Evolutionary conservation across 108 stramenopile genomes (phyloP).

Genomic region (Nitzschia putrida): DNA sequence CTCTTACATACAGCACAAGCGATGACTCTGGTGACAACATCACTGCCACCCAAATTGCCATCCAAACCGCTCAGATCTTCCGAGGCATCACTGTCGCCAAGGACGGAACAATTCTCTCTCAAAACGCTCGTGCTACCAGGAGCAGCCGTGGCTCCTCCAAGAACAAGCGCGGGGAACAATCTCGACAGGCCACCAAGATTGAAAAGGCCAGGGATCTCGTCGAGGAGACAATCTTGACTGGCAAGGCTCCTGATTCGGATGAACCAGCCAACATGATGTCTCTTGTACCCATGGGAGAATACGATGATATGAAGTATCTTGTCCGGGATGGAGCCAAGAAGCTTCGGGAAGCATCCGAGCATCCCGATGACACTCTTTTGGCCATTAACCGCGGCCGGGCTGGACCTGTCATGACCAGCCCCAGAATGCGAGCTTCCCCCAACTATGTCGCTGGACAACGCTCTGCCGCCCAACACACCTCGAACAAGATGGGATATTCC

Average conservation of each 20-base stretch:
- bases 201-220: slow-evolving; percentile 87
- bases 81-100: slow-evolving; percentile 78
- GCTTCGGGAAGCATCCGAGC: slow-evolving; percentile 60
- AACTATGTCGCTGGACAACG: slow-evolving; percentile 20
- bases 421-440: slow-evolving; percentile 49
- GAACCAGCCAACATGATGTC: slow-evolving; percentile 74
- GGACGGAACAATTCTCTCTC: slow-evolving; percentile 69
- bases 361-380: slow-evolving; percentile 60
- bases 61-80: slow-evolving; percentile 80
- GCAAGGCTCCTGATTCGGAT: slow-evolving; percentile 62
- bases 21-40: slow-evolving; percentile 45
- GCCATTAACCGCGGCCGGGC: slow-evolving; percentile 58
- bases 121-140: slow-evolving; percentile 77
- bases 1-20: slow-evolving; percentile 48
- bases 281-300: slow-evolving; percentile 77
- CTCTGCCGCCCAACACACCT: slow-evolving; percentile 19
- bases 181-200: slow-evolving; percentile 84
- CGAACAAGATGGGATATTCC: slow-evolving; percentile 38
- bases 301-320: slow-evolving; percentile 85
- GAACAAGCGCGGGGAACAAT: slow-evolving; percentile 77
- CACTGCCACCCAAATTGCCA: slow-evolving; percentile 55
- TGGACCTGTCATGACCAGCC: slow-evolving; percentile 21
- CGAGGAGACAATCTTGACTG: slow-evolving; percentile 67
- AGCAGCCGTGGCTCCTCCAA: slow-evolving; percentile 54
- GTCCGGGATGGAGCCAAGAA: slow-evolving; percentile 90